Evolutionary conservation across 257 asterid species (phyloP).

Genomic region (Vinca minor): DNA sequence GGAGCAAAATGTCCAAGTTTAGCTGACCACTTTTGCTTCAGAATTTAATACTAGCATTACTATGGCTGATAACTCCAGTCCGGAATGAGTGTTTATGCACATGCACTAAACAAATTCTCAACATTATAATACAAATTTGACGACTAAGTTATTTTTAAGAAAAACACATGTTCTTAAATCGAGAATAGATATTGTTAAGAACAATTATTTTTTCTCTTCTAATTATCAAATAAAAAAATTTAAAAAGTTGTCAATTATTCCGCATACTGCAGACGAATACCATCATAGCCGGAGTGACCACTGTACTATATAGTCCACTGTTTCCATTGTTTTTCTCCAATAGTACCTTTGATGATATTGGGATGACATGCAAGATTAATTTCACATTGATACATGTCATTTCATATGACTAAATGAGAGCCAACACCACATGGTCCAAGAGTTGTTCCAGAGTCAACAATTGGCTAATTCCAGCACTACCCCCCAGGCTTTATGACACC

Average conservation of each 20-base stretch:
- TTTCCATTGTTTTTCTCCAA: neutral
- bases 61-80: too few species aligned
- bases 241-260: too few species aligned
- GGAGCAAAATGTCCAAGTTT: conserved; percentile 2
- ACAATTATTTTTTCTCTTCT: too few species aligned
- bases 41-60: conserved; percentile 1
- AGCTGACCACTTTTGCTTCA: neutral
- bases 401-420: neutral
- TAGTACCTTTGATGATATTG: neutral
- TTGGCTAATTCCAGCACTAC: neutral
- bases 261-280: too few species aligned
- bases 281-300: neutral
- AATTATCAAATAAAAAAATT: too few species aligned
- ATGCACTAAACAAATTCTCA: too few species aligned
- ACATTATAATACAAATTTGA: too few species aligned
- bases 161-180: too few species aligned
- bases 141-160: too few species aligned
- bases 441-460: neutral
- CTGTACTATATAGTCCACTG: neutral
- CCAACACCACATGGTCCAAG: neutral
- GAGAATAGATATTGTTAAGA: too few species aligned
- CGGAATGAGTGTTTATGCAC: too few species aligned
- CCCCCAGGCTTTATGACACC: neutral
- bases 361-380: too few species aligned
- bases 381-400: neutral